phyloP scores from a whole-genome alignment of 106 monocot genomes.

The Platanthera guangdongensis region DNA sequence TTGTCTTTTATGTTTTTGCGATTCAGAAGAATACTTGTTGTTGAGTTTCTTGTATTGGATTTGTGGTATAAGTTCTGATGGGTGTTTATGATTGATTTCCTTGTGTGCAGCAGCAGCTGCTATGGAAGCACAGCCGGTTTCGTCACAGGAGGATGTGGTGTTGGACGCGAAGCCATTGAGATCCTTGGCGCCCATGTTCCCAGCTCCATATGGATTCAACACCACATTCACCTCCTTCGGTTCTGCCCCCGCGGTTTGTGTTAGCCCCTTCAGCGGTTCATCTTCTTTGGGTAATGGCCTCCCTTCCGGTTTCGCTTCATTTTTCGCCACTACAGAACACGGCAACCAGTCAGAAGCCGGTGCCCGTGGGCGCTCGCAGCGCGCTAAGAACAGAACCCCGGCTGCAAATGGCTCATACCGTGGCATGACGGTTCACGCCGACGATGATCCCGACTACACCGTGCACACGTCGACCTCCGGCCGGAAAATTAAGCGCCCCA shows the following conservation, averaged over 20 bases:
- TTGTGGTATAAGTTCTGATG: background rate
- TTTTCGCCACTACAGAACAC: slow-evolving; percentile 1
- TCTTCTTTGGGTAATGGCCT: background rate
- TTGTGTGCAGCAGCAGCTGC: slow-evolving; percentile 4
- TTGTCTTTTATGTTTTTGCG: too few species aligned
- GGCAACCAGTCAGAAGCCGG: background rate
- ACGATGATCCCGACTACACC: slow-evolving; percentile 11
- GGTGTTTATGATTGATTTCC: background rate
- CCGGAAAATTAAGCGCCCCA: slow-evolving; percentile 36
- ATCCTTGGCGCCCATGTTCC: slow-evolving; percentile 74
- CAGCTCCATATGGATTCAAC: slow-evolving; percentile 41
- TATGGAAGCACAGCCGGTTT: slow-evolving; percentile 4
- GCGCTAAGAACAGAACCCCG: background rate
- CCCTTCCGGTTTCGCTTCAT: background rate
- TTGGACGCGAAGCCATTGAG: slow-evolving; percentile 72
- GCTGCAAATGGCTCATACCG: slow-evolving; percentile 26
- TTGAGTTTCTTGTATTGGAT: background rate
- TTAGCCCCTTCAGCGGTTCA: slow-evolving; percentile 27
- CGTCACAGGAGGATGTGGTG: slow-evolving; percentile 5
- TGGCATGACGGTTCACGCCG: background rate
- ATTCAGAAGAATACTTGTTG: too few species aligned
- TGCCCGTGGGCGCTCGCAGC: too few species aligned
- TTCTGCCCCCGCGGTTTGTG: slow-evolving; percentile 41
- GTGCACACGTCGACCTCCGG: slow-evolving; percentile 36
- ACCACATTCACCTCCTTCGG: slow-evolving; percentile 20